These are phyloP conservation scores for Verticillium longisporum DNA, from an alignment of 2,329 filamentous ascomycete genomes.

Conservation along the genomic window DNA sequence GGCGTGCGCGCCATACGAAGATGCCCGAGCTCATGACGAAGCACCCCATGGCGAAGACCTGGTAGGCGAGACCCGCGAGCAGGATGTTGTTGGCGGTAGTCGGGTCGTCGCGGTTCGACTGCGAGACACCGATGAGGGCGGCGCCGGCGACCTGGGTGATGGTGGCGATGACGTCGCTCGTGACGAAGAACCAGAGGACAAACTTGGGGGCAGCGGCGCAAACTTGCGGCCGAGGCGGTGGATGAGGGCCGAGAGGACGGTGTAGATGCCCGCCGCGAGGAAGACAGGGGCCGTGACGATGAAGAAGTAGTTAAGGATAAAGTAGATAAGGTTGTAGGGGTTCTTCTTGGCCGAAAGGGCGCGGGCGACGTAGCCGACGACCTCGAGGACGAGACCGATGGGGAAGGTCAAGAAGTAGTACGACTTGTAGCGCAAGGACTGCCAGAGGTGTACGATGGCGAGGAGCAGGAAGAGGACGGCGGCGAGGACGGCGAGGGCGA, in stretches of 20 bases:
- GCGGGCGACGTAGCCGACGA: conserved; percentile 42
- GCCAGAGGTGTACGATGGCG: conserved; percentile 26
- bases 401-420: conserved; percentile 41
- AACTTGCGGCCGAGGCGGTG: conserved; percentile 32
- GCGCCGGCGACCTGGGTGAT: conserved; percentile 47
- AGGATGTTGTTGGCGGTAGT: conserved; percentile 47
- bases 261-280: conserved; percentile 49
- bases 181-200: conserved; percentile 48
- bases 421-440: conserved; percentile 27
- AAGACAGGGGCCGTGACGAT: conserved; percentile 54
- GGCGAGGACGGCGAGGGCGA: conserved; percentile 34
- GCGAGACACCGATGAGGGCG: conserved; percentile 41
- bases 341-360: conserved; percentile 39
- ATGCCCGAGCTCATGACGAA: conserved; percentile 35
- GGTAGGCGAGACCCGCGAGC: conserved; percentile 46
- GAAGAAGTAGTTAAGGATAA: conserved; percentile 55
- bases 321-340: conserved; percentile 49
- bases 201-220: conserved; percentile 34
- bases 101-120: conserved; percentile 41
- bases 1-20: conserved; percentile 31
- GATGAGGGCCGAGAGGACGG: conserved; percentile 44
- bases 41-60: conserved; percentile 42
- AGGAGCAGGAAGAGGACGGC: conserved; percentile 35
- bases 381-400: conserved; percentile 37
- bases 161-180: conserved; percentile 45